Percentiles rank a stretch among this genome's conserved stretches.
These are phyloP conservation scores for Candida chauliodis DNA, from an alignment of 805 yeast genomes.

Conservation along the genomic window DNA sequence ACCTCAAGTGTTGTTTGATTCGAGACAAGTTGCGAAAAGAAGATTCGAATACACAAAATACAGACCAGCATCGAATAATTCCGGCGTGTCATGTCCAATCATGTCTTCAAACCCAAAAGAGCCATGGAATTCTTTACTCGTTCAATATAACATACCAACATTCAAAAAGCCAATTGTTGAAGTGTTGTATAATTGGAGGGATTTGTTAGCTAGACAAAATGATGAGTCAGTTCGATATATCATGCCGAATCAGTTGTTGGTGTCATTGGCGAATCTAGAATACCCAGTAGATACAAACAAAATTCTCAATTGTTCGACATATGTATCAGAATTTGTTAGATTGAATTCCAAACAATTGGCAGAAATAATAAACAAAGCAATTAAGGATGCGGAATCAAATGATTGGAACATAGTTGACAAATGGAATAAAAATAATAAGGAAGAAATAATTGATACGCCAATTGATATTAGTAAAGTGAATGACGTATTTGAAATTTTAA, in stretches of 20 bases:
- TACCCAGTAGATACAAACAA: conserved; percentile 57
- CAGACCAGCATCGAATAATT: conserved; percentile 38
- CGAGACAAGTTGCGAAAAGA: conserved; percentile 74
- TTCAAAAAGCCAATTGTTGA: conserved; percentile 54
- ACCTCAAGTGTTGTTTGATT: conserved; percentile 64
- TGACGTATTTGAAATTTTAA: conserved; percentile 6
- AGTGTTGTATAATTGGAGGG: conserved; percentile 80
- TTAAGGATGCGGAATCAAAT: conserved; percentile 29
- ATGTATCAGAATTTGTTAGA: conserved; percentile 54
- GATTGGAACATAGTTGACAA: conserved; percentile 37
- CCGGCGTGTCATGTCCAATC: conserved; percentile 45
- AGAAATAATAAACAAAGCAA: conserved; percentile 45
- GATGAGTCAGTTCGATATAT: conserved; percentile 85
- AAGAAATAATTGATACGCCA: not conserved
- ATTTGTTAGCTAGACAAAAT: conserved; percentile 60
- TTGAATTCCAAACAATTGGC: conserved; percentile 56
- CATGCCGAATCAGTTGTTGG: conserved; percentile 77
- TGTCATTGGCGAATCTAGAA: conserved; percentile 51
- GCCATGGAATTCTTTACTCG: conserved; percentile 64
- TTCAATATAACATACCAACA: conserved; percentile 60
- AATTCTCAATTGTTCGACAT: conserved; percentile 45
- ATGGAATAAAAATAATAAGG: conserved; percentile 14
- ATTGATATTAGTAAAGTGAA: conserved; percentile 4
- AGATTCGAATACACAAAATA: conserved; percentile 78
- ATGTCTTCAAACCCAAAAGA: conserved; percentile 46